These are phyloP conservation scores for Suillus brevipes DNA, from an alignment of 768 basidiomycete genomes.

Conservation along the genomic window DNA sequence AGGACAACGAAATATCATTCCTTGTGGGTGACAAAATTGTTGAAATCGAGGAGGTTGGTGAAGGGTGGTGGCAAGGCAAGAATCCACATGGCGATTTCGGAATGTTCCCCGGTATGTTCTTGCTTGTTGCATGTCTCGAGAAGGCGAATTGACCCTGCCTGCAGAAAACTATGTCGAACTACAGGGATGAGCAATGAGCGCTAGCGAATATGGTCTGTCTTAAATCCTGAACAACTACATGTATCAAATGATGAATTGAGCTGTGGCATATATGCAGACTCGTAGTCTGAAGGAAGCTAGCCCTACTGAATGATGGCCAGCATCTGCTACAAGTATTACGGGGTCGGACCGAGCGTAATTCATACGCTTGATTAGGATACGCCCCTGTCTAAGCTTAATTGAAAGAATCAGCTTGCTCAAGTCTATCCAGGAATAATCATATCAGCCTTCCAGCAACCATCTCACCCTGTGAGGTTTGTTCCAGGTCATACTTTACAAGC, in stretches of 20 bases:
- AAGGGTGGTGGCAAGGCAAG: slow-evolving; percentile 89
- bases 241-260: neutral
- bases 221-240: neutral
- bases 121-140: neutral
- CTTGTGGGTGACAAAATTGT: slow-evolving; percentile 77
- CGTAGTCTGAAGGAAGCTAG: neutral
- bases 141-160: neutral
- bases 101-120: slow-evolving; percentile 70
- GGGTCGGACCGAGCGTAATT: neutral
- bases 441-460: too few relatives aligned
- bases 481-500: too few relatives aligned
- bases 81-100: slow-evolving; percentile 56
- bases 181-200: neutral
- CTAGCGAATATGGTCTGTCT: neutral
- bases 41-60: slow-evolving; percentile 76
- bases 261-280: neutral
- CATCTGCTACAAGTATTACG: neutral
- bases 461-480: too few relatives aligned
- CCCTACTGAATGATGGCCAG: neutral
- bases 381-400: neutral
- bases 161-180: slow-evolving; percentile 13
- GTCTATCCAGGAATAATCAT: neutral
- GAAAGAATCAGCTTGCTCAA: neutral
- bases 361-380: neutral
- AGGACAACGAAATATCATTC: slow-evolving; percentile 91